These are phyloP conservation scores for Gaeumannomyces sp. DNA, from an alignment of 2,329 filamentous ascomycete genomes.

Conservation along the genomic window DNA sequence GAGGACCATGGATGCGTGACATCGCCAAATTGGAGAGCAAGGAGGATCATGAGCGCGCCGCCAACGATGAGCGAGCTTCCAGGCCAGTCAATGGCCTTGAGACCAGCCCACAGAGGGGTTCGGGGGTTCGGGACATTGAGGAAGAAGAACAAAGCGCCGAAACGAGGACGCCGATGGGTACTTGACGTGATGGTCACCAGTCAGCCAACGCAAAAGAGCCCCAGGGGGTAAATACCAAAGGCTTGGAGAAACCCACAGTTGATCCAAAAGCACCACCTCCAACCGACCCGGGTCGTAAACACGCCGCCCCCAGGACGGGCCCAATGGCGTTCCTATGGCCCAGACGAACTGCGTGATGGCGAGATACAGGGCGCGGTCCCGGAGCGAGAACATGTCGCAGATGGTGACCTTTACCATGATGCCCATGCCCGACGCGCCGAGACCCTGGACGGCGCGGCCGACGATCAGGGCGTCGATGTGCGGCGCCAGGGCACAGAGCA, in stretches of 20 bases:
- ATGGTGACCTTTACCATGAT: slow-evolving; percentile 55
- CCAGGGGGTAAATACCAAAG: neutral
- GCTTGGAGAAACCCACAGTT: slow-evolving; percentile 33
- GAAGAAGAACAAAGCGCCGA: slow-evolving; percentile 49
- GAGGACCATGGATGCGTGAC: slow-evolving; percentile 50
- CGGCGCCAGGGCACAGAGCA: slow-evolving; percentile 44
- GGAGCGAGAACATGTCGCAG: slow-evolving; percentile 34
- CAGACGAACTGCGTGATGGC: slow-evolving; percentile 19
- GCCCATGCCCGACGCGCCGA: slow-evolving; percentile 51
- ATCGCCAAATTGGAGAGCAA: slow-evolving; percentile 65
- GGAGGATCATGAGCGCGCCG: slow-evolving; percentile 61
- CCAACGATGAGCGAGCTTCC: slow-evolving; percentile 46
- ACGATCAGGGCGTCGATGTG: slow-evolving; percentile 48
- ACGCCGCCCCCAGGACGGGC: slow-evolving; percentile 17
- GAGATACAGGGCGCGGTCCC: slow-evolving; percentile 19
- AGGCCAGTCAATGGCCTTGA: slow-evolving; percentile 57
- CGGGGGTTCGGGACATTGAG: slow-evolving; percentile 62
- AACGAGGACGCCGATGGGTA: slow-evolving; percentile 30
- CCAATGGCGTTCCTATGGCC: slow-evolving; percentile 17
- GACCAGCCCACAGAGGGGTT: slow-evolving; percentile 54
- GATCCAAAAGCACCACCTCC: slow-evolving; percentile 66
- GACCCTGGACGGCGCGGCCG: slow-evolving; percentile 49
- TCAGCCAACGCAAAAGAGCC: neutral
- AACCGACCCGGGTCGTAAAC: slow-evolving; percentile 27
- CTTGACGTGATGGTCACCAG: slow-evolving; percentile 2